Evolutionary conservation across 148 eudicot species (phyloP).

Genomic region (Chenopodium album): DNA sequence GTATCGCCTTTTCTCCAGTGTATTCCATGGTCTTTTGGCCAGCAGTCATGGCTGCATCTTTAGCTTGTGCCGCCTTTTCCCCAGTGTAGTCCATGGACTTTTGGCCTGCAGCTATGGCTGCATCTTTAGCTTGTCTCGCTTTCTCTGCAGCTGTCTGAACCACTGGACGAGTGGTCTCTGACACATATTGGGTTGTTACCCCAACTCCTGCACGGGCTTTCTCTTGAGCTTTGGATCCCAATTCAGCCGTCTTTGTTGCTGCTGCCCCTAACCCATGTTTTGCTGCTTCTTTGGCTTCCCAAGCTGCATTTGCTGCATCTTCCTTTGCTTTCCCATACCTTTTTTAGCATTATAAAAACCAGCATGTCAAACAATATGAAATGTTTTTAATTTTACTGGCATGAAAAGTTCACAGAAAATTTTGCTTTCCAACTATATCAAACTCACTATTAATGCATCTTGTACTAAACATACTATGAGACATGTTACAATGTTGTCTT

Average conservation of each 20-base stretch:
- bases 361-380: too few species aligned
- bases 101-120: too few species aligned
- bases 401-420: too few species aligned
- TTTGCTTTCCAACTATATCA: too few species aligned
- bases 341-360: too few species aligned
- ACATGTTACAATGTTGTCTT: too few species aligned
- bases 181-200: conserved; percentile 32
- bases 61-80: too few species aligned
- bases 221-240: conserved; percentile 26
- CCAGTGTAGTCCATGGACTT: too few species aligned
- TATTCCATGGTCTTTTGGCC: too few species aligned
- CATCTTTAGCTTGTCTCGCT: conserved; percentile 35
- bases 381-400: too few species aligned
- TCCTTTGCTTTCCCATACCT: conserved; percentile 38
- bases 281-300: conserved; percentile 24
- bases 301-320: conserved; percentile 15
- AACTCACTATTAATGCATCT: neutral
- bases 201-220: conserved; percentile 26
- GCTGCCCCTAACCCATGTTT: conserved; percentile 25
- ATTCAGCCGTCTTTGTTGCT: conserved; percentile 16
- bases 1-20: too few species aligned
- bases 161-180: conserved; percentile 32
- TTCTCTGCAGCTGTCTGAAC: conserved; percentile 40
- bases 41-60: too few species aligned
- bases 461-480: neutral